phyloP scores from a whole-genome alignment of 106 monocot genomes.

The Agapanthus africanus region DNA sequence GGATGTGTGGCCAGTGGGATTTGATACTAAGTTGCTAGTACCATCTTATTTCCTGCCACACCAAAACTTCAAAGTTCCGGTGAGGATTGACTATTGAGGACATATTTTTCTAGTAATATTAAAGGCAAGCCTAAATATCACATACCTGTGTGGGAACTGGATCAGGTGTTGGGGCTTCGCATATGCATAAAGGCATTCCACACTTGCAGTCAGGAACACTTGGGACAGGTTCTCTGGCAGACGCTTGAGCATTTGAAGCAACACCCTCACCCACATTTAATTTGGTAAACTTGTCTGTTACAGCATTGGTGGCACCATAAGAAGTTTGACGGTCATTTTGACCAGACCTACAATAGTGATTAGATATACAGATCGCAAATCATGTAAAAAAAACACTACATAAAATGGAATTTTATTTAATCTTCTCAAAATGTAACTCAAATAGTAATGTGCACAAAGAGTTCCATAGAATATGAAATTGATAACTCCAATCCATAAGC shows the following conservation, averaged over 20 bases:
- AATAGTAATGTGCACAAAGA: background rate
- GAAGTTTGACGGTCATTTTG: conserved; percentile 22
- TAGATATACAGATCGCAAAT: background rate
- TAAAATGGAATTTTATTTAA: conserved; percentile 3
- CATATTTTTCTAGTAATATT: too few species aligned
- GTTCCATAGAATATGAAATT: too few species aligned
- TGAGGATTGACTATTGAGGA: too few species aligned
- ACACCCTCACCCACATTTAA: conserved; percentile 29
- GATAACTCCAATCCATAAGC: too few species aligned
- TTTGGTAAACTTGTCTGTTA: conserved; percentile 50
- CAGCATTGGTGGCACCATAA: conserved; percentile 17
- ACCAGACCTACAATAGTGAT: conserved; percentile 29
- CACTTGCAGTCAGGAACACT: conserved; percentile 61
- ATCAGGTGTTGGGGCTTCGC: conserved; percentile 50
- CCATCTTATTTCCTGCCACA: too few species aligned
- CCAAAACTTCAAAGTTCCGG: too few species aligned
- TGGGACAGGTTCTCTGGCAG: background rate
- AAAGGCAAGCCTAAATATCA: conserved; percentile 8
- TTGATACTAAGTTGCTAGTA: too few species aligned
- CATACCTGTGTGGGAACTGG: conserved; percentile 26
- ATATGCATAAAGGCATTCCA: conserved; percentile 95
- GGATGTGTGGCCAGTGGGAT: too few species aligned
- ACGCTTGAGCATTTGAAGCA: conserved; percentile 20
- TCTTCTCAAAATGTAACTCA: too few species aligned
- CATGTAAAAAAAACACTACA: conserved; percentile 2